Conservation (phyloP, 176 grass and related monocot genomes). For the Chloris gayana region DNA sequence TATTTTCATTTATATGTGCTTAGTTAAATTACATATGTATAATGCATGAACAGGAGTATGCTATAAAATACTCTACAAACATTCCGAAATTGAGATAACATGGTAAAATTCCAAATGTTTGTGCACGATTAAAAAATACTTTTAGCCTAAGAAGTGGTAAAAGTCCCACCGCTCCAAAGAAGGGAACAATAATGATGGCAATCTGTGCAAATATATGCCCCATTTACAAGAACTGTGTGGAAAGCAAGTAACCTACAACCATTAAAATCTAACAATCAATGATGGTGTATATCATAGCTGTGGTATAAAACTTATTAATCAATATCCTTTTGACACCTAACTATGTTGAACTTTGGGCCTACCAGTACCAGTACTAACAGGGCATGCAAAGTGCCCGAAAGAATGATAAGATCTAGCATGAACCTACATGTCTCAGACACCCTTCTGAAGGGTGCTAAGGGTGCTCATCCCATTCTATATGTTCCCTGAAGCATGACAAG, state of each 20-base stretch:
- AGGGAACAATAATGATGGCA: background rate
- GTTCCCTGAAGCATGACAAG: background rate
- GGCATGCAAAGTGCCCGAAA: background rate
- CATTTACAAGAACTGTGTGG: background rate
- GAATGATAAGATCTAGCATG: background rate
- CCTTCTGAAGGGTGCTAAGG: background rate
- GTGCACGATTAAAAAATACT: background rate
- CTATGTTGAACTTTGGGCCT: background rate
- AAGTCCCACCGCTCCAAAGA: background rate
- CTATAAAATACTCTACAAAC: background rate
- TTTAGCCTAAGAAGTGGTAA: background rate
- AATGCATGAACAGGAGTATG: constrained; percentile 3
- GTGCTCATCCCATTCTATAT: background rate
- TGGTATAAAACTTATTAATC: background rate
- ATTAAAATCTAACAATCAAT: background rate
- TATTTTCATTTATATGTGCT: background rate
- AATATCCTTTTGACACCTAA: background rate
- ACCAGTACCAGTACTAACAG: background rate
- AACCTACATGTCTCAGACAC: background rate
- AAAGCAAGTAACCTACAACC: background rate
- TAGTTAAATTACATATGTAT: background rate
- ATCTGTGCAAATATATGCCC: background rate
- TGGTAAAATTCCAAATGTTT: background rate
- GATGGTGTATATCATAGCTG: background rate
- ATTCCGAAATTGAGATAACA: background rate